phyloP scores from a whole-genome alignment of 176 grass and related monocot genomes.

The Paspalum vaginatum region DNA sequence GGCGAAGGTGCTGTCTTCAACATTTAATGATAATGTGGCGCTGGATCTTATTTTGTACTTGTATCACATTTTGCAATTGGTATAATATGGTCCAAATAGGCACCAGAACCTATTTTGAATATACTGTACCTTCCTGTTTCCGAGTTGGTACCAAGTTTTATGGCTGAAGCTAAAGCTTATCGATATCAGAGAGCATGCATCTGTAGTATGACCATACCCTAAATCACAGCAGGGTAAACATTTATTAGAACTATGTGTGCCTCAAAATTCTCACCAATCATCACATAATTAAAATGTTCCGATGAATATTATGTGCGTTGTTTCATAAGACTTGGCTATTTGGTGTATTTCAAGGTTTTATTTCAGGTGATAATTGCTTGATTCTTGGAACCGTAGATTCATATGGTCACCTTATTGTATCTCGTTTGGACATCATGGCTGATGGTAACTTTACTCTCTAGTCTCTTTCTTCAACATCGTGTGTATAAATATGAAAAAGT shows the following conservation, averaged over 20 bases:
- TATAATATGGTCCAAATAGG: conserved; percentile 1
- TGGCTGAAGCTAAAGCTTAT: neutral
- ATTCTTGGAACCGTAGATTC: conserved; percentile 87
- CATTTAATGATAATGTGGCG: conserved; percentile 9
- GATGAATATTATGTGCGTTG: neutral
- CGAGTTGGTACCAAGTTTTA: conserved; percentile 23
- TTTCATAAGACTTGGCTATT: conserved; percentile 3
- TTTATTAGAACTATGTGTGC: neutral
- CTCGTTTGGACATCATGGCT: conserved; percentile 55
- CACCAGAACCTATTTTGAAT: neutral
- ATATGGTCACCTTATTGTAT: conserved; percentile 90
- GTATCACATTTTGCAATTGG: neutral
- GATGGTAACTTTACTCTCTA: conserved; percentile 72
- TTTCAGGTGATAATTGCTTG: conserved; percentile 76
- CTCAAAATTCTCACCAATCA: conserved; percentile 22
- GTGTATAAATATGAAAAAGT: neutral
- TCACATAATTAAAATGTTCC: neutral
- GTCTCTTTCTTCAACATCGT: conserved; percentile 10
- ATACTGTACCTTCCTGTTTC: conserved; percentile 4
- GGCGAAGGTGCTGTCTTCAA: conserved; percentile 53
- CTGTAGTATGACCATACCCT: neutral
- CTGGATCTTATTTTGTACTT: conserved; percentile 16
- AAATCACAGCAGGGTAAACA: neutral
- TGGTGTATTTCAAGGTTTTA: conserved; percentile 6
- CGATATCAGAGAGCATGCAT: conserved; percentile 6